phyloP scores from a whole-genome alignment of 2,329 filamentous ascomycete genomes.

The Cephalotrichum gorgonifer region DNA sequence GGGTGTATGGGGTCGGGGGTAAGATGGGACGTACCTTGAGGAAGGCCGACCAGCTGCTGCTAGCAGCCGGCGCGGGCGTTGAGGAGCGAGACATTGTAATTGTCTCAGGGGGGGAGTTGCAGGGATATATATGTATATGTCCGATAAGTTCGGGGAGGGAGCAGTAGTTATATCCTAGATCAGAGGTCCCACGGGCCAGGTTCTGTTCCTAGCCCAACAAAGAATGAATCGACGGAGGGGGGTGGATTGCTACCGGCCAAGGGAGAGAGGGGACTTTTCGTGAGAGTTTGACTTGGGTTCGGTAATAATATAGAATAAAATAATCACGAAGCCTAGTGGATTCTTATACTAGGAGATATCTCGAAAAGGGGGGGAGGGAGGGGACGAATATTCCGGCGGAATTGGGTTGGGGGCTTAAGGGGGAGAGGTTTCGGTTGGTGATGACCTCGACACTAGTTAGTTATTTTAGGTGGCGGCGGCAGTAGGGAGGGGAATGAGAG shows the following conservation, averaged over 20 bases:
- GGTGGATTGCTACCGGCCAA: too few relatives aligned
- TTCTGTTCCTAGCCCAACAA: too few relatives aligned
- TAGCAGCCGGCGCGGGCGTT: constrained; percentile 21
- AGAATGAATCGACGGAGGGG: too few relatives aligned
- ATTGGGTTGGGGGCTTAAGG: neutral
- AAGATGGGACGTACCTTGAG: constrained; percentile 31
- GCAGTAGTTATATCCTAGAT: too few relatives aligned
- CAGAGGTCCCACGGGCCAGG: too few relatives aligned
- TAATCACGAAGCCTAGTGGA: neutral
- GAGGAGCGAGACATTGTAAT: constrained; percentile 19
- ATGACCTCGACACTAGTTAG: too few relatives aligned
- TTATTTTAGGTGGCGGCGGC: too few relatives aligned
- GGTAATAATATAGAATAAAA: neutral
- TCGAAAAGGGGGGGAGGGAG: neutral
- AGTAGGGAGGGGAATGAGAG: neutral
- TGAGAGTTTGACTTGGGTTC: too few relatives aligned
- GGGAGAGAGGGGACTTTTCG: too few relatives aligned
- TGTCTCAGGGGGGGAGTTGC: too few relatives aligned
- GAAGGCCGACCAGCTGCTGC: constrained; percentile 40
- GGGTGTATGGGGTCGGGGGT: neutral
- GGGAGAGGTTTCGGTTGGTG: neutral
- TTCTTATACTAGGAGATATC: neutral
- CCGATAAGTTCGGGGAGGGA: too few relatives aligned
- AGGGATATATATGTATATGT: neutral
- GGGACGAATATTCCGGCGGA: neutral